A percentile compares a stretch with the other conserved stretches of the same genome.
Conservation (phyloP, 164 flowering plant genomes). For the Cinnamomum chago region DNA sequence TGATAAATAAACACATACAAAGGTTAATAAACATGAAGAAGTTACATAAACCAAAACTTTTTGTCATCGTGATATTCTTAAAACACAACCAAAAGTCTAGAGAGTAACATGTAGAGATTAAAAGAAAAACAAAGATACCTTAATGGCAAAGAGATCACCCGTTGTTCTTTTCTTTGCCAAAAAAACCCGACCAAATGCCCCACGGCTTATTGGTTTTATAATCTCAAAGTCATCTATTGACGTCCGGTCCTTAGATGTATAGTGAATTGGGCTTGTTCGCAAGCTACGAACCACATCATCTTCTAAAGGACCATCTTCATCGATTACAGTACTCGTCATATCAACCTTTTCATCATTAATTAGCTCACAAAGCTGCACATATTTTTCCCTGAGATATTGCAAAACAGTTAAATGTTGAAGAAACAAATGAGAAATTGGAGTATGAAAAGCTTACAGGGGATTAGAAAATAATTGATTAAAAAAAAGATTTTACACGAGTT, state of each 20-base stretch:
- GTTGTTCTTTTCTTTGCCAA: slow-evolving; percentile 97
- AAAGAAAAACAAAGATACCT: slow-evolving; percentile 44
- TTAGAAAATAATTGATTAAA: neutral
- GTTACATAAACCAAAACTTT: neutral
- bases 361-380: slow-evolving; percentile 81
- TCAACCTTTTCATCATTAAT: slow-evolving; percentile 90
- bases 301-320: slow-evolving; percentile 91
- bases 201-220: slow-evolving; percentile 98
- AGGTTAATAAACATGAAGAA: too few relatives aligned
- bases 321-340: slow-evolving; percentile 69
- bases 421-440: slow-evolving; percentile 1
- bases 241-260: slow-evolving; percentile 80
- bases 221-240: slow-evolving; percentile 99
- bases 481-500: neutral
- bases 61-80: neutral
- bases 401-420: slow-evolving; percentile 3
- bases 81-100: neutral
- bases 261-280: slow-evolving; percentile 81
- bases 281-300: slow-evolving; percentile 95
- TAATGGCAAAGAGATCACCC: slow-evolving; percentile 97
- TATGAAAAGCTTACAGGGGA: neutral
- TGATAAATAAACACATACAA: too few relatives aligned
- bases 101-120: neutral
- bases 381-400: slow-evolving; percentile 73
- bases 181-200: slow-evolving; percentile 98